These are phyloP conservation scores for Phytomonas serpens DNA, from an alignment of 208 protist species.

Conservation along the genomic window DNA sequence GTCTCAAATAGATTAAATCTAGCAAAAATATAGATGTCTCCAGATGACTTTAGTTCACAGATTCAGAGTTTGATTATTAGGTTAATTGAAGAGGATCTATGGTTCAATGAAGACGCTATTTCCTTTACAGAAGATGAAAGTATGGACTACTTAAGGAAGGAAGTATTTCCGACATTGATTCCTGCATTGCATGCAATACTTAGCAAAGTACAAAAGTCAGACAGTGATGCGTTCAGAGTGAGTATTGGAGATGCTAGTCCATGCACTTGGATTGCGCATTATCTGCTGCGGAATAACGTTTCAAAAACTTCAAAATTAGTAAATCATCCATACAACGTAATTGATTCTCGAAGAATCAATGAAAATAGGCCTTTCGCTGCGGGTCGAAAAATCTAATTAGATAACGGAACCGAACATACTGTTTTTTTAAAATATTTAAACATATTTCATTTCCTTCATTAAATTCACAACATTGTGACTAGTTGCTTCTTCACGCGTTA, in stretches of 20 bases:
- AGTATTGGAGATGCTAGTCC: slow-evolving; percentile 31
- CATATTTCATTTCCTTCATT: slow-evolving; percentile 4
- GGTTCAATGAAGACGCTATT: slow-evolving; percentile 29
- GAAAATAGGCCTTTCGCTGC: not conserved
- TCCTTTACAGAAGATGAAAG: slow-evolving; percentile 18
- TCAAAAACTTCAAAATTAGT: slow-evolving; percentile 27
- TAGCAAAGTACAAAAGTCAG: slow-evolving; percentile 18
- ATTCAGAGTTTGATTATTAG: slow-evolving; percentile 18
- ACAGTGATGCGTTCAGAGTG: slow-evolving; percentile 8
- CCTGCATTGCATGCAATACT: slow-evolving; percentile 53
- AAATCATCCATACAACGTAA: slow-evolving; percentile 43
- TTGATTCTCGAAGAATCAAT: slow-evolving; percentile 24
- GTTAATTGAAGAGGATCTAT: slow-evolving; percentile 68
- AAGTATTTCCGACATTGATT: slow-evolving; percentile 69
- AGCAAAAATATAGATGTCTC: slow-evolving; percentile 8
- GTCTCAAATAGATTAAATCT: not conserved
- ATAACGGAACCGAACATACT: not conserved
- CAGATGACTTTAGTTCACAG: slow-evolving; percentile 7
- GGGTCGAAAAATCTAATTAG: not conserved
- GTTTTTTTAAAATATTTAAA: slow-evolving; percentile 1
- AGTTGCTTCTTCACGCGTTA: slow-evolving; percentile 1
- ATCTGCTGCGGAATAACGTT: slow-evolving; percentile 67
- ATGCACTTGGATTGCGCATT: slow-evolving; percentile 69
- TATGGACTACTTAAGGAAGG: slow-evolving; percentile 47
- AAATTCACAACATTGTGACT: slow-evolving; percentile 1